phyloP scores from a whole-genome alignment of 805 yeast species.

The Ogataea ramenticola region DNA sequence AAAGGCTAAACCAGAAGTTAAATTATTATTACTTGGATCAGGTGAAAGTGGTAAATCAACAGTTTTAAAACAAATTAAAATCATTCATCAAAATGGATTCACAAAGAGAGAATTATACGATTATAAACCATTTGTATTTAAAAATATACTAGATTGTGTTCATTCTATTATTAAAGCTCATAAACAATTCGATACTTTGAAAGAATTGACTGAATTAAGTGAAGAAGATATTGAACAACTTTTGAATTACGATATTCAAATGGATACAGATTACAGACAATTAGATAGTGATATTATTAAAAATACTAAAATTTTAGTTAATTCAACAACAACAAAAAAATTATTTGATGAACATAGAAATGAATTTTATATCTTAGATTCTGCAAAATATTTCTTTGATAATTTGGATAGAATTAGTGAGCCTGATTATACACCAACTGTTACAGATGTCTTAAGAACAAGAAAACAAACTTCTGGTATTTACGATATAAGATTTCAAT shows the following conservation, averaged over 20 bases:
- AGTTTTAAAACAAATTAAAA: constrained; percentile 75
- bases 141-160: constrained; percentile 71
- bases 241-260: constrained; percentile 39
- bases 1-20: constrained; percentile 42
- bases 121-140: constrained; percentile 72
- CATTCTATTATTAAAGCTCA: constrained; percentile 65
- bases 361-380: constrained; percentile 77
- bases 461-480: constrained; percentile 92
- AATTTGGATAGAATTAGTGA: constrained; percentile 55
- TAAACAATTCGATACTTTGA: constrained; percentile 37
- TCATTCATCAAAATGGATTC: constrained; percentile 66
- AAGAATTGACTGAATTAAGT: constrained; percentile 24
- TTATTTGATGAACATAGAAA: constrained; percentile 55
- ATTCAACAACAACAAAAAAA: constrained; percentile 47
- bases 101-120: constrained; percentile 63
- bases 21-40: constrained; percentile 75
- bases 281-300: constrained; percentile 44
- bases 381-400: constrained; percentile 71
- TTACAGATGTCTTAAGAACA: constrained; percentile 74
- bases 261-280: constrained; percentile 41
- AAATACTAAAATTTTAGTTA: constrained; percentile 46
- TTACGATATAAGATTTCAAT: constrained; percentile 69
- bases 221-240: constrained; percentile 35
- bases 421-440: constrained; percentile 61
- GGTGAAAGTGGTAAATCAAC: constrained; percentile 86